Evolutionary conservation across 371 early-diverging fungal genomes (phyloP).

Genomic region (Rhizopus arrhizus): DNA sequence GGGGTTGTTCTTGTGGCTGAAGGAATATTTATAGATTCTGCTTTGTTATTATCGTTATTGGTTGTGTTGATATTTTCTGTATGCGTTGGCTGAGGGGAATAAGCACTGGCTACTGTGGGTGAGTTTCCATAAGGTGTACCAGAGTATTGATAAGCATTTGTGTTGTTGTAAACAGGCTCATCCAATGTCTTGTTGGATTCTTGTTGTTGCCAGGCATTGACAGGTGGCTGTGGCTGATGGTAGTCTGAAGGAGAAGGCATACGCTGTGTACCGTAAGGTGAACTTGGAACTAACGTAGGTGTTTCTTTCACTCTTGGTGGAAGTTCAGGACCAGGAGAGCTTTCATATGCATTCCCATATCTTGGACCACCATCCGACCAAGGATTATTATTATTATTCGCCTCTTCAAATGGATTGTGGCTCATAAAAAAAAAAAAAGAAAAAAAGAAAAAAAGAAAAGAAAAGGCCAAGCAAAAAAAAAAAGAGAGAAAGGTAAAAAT

Average conservation of each 20-base stretch:
- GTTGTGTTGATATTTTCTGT: neutral
- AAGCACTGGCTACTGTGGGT: conserved; percentile 16
- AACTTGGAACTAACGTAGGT: conserved; percentile 4
- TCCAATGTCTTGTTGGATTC: conserved; percentile 33
- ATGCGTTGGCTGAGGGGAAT: conserved; percentile 17
- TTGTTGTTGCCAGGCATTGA: conserved; percentile 25
- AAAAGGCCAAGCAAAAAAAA: conserved; percentile 6
- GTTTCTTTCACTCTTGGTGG: conserved; percentile 21
- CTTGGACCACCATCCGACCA: conserved; percentile 11
- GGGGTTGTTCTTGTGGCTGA: conserved; percentile 10
- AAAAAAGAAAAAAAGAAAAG: conserved; percentile 5
- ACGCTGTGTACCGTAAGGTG: conserved; percentile 23
- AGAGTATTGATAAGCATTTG: conserved; percentile 34
- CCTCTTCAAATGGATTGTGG: conserved; percentile 16
- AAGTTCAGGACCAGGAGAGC: conserved; percentile 19
- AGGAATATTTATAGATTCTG: conserved; percentile 15
- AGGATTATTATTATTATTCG: neutral
- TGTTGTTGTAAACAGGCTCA: conserved; percentile 8
- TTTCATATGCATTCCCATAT: conserved; percentile 36
- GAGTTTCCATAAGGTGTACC: conserved; percentile 33
- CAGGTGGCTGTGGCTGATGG: conserved; percentile 15
- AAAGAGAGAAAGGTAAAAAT: conserved; percentile 3
- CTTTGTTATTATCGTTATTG: conserved; percentile 5
- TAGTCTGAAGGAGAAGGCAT: conserved; percentile 45
- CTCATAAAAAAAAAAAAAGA: conserved; percentile 3